Percentiles rank a stretch among this genome's conserved stretches.
Evolutionary conservation across 116 monocot genomes (phyloP).

Genomic region (Phalaenopsis hybrid): DNA sequence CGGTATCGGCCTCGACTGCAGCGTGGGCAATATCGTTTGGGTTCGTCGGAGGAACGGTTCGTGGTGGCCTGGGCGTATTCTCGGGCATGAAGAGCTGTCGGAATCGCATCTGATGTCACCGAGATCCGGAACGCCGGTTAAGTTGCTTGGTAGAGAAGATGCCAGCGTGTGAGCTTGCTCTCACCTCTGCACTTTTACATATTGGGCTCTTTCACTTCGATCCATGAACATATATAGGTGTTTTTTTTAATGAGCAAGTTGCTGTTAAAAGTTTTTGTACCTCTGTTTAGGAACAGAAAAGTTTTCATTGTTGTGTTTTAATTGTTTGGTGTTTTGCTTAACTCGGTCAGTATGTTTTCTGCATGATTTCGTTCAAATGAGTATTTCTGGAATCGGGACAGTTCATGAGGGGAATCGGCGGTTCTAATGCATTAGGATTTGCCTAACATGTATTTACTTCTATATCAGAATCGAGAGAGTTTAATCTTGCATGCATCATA

Average conservation of each 20-base stretch:
- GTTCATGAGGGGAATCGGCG: neutral
- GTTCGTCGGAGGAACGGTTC: slow-evolving; percentile 36
- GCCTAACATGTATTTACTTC: neutral
- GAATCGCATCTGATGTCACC: slow-evolving; percentile 32
- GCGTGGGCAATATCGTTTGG: slow-evolving; percentile 20
- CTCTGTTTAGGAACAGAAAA: neutral
- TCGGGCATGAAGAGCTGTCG: slow-evolving; percentile 35
- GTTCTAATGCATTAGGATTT: neutral
- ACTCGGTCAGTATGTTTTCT: neutral
- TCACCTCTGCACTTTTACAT: neutral
- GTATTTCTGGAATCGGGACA: neutral
- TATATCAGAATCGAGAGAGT: neutral
- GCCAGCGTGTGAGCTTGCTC: slow-evolving; percentile 33
- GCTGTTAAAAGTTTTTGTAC: neutral
- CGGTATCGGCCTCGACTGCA: neutral
- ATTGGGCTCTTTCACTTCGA: neutral
- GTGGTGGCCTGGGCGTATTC: slow-evolving; percentile 63
- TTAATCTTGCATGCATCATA: neutral
- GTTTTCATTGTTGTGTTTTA: neutral
- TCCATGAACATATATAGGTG: neutral
- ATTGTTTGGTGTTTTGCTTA: neutral
- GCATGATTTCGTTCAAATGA: neutral
- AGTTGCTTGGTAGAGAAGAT: slow-evolving; percentile 37
- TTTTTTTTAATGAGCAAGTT: neutral
- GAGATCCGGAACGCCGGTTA: slow-evolving; percentile 42